Evolutionary conservation across 495 filamentous ascomycete species (phyloP).

Genomic region (Aspergillus avenaceus): DNA sequence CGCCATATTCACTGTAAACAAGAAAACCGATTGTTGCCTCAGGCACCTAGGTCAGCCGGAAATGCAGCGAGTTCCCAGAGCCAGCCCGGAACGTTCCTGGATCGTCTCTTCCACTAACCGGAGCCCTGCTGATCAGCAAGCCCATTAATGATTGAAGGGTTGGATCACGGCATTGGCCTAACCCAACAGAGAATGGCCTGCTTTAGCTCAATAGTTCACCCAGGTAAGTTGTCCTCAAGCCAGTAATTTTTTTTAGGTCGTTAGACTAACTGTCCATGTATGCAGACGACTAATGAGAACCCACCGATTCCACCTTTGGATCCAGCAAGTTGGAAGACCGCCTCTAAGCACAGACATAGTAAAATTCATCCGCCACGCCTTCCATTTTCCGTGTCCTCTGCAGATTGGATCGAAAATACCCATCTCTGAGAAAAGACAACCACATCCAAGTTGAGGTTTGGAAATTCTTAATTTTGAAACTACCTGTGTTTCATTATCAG

Average conservation of each 20-base stretch:
- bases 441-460: neutral
- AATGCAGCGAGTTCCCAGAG: conserved; percentile 2
- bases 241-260: neutral
- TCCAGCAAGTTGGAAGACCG: neutral
- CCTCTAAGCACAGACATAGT: conserved; percentile 4
- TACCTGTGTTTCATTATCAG: neutral
- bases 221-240: neutral
- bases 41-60: neutral
- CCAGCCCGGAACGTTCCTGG: conserved; percentile 20
- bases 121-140: conserved; percentile 15
- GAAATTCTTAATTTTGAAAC: neutral
- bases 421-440: neutral
- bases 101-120: conserved; percentile 13
- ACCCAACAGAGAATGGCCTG: conserved; percentile 3
- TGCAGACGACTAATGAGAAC: neutral
- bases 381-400: conserved; percentile 2
- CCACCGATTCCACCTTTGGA: conserved; percentile 2
- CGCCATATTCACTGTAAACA: neutral
- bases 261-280: neutral
- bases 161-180: neutral
- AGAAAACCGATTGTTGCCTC: neutral
- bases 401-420: neutral
- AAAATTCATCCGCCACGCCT: conserved; percentile 6
- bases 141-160: conserved; percentile 1
- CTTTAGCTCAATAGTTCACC: conserved; percentile 2